Percentiles rank a stretch among this genome's conserved stretches.
phyloP scores from a whole-genome alignment of 768 basidiomycete species.

The Mycena belliarum region DNA sequence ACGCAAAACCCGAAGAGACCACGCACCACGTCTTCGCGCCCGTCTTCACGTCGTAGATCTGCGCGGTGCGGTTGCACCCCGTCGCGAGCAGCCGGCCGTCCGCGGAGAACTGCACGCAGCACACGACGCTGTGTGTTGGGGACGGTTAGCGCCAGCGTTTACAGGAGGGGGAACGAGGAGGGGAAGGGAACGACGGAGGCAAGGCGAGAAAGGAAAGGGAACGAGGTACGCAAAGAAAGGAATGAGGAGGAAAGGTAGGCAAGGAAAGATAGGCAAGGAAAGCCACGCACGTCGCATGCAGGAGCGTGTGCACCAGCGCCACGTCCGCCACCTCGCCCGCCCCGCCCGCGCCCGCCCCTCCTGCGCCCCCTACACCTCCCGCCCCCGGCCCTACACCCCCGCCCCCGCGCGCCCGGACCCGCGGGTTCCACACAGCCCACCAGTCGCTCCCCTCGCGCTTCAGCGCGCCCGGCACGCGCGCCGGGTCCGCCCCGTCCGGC shows the following conservation, averaged over 20 bases:
- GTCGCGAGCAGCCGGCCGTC: slow-evolving; percentile 92
- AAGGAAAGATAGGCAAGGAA: background rate
- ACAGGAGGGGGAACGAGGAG: too few relatives aligned
- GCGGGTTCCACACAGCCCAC: slow-evolving; percentile 84
- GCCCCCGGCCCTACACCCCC: too few relatives aligned
- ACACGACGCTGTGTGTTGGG: slow-evolving; percentile 46
- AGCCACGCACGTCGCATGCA: slow-evolving; percentile 71
- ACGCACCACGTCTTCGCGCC: slow-evolving; percentile 82
- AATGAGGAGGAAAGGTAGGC: too few relatives aligned
- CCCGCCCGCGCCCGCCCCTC: too few relatives aligned
- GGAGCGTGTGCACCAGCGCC: slow-evolving; percentile 72
- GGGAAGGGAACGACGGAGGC: too few relatives aligned
- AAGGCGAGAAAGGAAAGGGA: too few relatives aligned
- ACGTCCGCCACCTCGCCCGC: slow-evolving; percentile 66
- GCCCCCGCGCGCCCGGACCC: slow-evolving; percentile 46
- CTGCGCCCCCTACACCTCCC: too few relatives aligned
- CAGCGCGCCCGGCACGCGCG: slow-evolving; percentile 49
- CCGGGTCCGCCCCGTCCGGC: slow-evolving; percentile 52
- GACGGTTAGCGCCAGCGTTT: too few relatives aligned
- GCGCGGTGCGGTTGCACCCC: slow-evolving; percentile 91
- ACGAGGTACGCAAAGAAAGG: too few relatives aligned
- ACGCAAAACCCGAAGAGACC: too few relatives aligned
- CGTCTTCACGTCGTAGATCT: slow-evolving; percentile 92
- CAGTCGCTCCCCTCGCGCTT: slow-evolving; percentile 79
- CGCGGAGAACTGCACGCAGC: slow-evolving; percentile 92